Conservation (phyloP, 495 filamentous ascomycete genomes). For the Aspergillus baeticus region DNA sequence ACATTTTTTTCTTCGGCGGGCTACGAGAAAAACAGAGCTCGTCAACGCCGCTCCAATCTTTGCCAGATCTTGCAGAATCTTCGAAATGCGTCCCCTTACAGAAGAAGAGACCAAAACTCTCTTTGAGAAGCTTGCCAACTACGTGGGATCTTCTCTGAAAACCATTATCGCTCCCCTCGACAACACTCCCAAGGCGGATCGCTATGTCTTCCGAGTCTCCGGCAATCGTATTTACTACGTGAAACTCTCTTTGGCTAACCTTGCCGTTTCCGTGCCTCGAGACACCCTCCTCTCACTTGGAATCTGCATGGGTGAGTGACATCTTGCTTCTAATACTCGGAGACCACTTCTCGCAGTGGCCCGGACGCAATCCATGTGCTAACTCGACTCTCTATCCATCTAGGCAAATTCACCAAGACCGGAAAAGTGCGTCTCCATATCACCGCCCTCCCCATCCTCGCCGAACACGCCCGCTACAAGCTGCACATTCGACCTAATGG, state of each 20-base stretch:
- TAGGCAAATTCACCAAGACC: constrained; percentile 86
- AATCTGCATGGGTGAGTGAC: constrained; percentile 56
- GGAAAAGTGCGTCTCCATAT: constrained; percentile 64
- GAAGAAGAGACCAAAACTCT: constrained; percentile 70
- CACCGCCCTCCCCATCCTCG: constrained; percentile 70
- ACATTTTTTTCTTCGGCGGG: constrained; percentile 1
- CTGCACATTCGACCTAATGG: constrained; percentile 95
- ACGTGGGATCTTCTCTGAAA: constrained; percentile 76
- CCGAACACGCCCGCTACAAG: constrained; percentile 87
- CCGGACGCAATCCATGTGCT: background rate
- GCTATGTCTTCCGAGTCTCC: constrained; percentile 84
- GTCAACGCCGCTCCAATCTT: background rate
- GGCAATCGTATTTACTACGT: constrained; percentile 84
- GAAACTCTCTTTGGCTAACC: constrained; percentile 78
- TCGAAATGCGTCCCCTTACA: constrained; percentile 70
- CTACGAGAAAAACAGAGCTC: no score
- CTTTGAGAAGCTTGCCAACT: constrained; percentile 82
- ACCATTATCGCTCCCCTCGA: constrained; percentile 74
- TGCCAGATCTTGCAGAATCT: background rate
- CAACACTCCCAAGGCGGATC: constrained; percentile 51
- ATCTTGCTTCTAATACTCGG: background rate
- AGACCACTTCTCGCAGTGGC: background rate
- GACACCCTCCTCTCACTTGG: constrained; percentile 80
- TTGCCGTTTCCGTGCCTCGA: constrained; percentile 80
- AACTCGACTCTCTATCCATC: background rate